These are phyloP conservation scores for Spongispora temasekensis DNA, from an alignment of 1,284 basidiomycete species.

Conservation along the genomic window DNA sequence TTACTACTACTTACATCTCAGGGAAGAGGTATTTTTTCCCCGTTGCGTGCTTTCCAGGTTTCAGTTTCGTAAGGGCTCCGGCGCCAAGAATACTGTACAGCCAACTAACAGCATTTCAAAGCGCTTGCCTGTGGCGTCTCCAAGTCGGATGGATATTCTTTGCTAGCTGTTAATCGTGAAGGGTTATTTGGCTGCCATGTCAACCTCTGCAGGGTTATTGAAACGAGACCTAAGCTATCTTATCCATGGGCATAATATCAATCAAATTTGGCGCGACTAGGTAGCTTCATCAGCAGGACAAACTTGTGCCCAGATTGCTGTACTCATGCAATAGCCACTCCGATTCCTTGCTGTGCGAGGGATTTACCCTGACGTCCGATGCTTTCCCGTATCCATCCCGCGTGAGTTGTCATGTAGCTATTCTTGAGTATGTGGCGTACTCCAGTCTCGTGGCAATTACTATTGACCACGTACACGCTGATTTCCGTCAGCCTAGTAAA, in stretches of 20 bases:
- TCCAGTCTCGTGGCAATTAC: neutral
- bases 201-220: neutral
- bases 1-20: too few species aligned
- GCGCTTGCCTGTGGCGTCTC: neutral
- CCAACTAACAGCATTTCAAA: neutral
- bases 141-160: neutral
- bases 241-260: too few species aligned
- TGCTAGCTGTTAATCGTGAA: neutral
- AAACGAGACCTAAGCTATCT: neutral
- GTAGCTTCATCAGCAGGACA: neutral
- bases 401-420: constrained; percentile 1
- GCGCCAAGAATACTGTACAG: neutral
- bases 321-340: neutral
- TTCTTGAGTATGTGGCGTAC: neutral
- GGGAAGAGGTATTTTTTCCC: neutral
- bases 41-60: neutral
- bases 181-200: neutral
- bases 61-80: neutral
- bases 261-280: neutral
- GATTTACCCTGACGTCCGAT: neutral
- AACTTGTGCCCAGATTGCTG: neutral
- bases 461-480: neutral
- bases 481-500: too few species aligned
- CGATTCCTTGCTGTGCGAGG: neutral
- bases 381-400: constrained; percentile 9